Base-by-base conservation (phyloP, 495 filamentous ascomycete genomes). In the Neurospora terricola region DNA sequence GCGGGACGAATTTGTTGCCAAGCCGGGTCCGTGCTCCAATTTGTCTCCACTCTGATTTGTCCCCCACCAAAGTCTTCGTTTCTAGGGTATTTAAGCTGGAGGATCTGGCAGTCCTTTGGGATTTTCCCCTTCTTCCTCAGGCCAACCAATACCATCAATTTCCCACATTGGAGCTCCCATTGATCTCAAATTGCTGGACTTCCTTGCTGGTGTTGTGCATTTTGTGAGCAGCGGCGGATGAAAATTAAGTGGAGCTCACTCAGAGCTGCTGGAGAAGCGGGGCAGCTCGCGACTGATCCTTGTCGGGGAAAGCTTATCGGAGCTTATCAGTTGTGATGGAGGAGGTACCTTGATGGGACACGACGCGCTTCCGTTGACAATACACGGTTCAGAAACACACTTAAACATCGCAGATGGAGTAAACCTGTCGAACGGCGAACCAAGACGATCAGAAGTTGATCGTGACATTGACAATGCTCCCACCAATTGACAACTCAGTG, bases 401-500 rank as follows among this genome's bases (percentile, higher is more conserved):
- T 34, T 0, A 0, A 34, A 16, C 54, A 4, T 1, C 54, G 16
- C 3, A 1, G 12, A 62, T 54, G 11, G n/a, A 48, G 3, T 21
- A 7, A 9, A 11, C 3, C 11, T 2, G 9, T 45, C 5, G n/a
- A 48, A 21, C 9, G n/a, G 9, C 1, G 1, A 48, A 1, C 4
- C 21, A 54, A 54, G 11, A 1, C 2, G 0, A 30, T 2, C 2
- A 5, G 11, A 16, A 7, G 23, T 2, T 30, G 11, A 30, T 2
- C 5, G 0, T 16, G 6, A 12, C 59, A 74, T 14, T 76, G 72
- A 85, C 73, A 40, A 93, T 93, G 91, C 81, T 92, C 4, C 89
- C 90, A 0, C 89, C 89, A 8, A 84, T 91, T 70, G 90, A 92
- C 38, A 85, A 88, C 36, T 78, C 84, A 1, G 84, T 93, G 68